Percentiles rank a stretch among this genome's conserved stretches.
These are phyloP conservation scores for Citrus glauca DNA, from an alignment of 345 rosid species.

Conservation along the genomic window DNA sequence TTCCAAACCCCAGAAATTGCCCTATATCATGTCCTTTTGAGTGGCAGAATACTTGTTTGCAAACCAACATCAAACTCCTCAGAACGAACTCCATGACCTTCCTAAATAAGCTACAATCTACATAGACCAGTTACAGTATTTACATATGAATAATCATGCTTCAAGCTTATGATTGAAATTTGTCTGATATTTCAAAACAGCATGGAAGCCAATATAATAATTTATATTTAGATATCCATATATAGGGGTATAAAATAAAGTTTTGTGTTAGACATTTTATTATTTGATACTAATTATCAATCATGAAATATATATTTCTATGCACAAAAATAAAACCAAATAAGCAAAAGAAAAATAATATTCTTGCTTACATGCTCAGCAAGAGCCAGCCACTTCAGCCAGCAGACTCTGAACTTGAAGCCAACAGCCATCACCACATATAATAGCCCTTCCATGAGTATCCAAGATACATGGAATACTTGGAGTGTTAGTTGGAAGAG, in stretches of 20 bases:
- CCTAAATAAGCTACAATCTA: slow-evolving; percentile 66
- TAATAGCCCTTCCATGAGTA: slow-evolving; percentile 78
- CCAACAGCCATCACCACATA: slow-evolving; percentile 94
- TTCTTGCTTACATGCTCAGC: slow-evolving; percentile 55
- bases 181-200: neutral
- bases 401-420: slow-evolving; percentile 82
- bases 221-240: neutral
- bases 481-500: slow-evolving; percentile 73
- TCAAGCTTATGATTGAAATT: neutral
- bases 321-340: neutral
- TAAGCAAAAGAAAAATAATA: neutral
- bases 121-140: slow-evolving; percentile 1
- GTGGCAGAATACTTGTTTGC: slow-evolving; percentile 45
- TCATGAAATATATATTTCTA: neutral
- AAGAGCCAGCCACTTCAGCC: slow-evolving; percentile 77
- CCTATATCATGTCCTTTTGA: slow-evolving; percentile 24
- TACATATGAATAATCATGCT: neutral
- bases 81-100: slow-evolving; percentile 38
- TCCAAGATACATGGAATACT: slow-evolving; percentile 69
- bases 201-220: neutral
- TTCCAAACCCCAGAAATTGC: too few relatives aligned
- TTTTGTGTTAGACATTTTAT: neutral
- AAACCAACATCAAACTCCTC: slow-evolving; percentile 71
- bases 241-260: neutral
- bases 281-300: neutral